phyloP scores from a whole-genome alignment of 1,284 basidiomycete species.

The Puccinia novopanici region DNA sequence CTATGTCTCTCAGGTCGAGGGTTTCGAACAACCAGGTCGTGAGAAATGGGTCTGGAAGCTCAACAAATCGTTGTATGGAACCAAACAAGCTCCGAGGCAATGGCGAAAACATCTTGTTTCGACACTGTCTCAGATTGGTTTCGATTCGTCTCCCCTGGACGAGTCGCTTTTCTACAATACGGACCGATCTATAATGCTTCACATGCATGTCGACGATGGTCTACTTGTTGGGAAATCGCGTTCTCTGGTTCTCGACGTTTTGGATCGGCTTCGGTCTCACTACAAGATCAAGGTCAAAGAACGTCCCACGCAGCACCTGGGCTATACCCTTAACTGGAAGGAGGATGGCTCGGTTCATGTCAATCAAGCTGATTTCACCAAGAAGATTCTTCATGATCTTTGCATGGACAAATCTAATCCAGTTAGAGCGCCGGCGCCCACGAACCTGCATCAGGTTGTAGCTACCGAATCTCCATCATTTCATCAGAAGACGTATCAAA shows the following conservation, averaged over 20 bases:
- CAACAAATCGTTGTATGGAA: conserved; percentile 22
- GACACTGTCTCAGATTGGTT: not conserved
- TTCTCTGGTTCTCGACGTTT: too few relatives aligned
- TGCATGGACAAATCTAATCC: not conserved
- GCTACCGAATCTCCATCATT: not conserved
- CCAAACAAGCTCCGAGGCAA: conserved; percentile 21
- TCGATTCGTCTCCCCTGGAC: not conserved
- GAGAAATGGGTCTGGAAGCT: conserved; percentile 28
- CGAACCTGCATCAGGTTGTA: not conserved
- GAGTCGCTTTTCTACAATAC: not conserved
- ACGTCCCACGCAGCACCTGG: too few relatives aligned
- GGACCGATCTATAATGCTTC: not conserved
- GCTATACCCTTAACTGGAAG: not conserved
- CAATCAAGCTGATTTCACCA: not conserved
- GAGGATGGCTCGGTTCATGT: not conserved
- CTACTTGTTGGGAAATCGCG: too few relatives aligned
- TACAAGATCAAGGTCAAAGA: too few relatives aligned
- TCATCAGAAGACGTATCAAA: not conserved
- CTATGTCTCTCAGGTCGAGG: not conserved
- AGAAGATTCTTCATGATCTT: not conserved
- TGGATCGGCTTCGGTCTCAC: fast-evolving
- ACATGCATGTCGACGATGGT: not conserved
- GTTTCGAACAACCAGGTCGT: not conserved
- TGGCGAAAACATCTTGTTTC: not conserved
- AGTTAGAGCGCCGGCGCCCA: not conserved